Base-by-base conservation (phyloP, 2,329 filamentous ascomycete genomes). In the Ophiostoma quercus region DNA sequence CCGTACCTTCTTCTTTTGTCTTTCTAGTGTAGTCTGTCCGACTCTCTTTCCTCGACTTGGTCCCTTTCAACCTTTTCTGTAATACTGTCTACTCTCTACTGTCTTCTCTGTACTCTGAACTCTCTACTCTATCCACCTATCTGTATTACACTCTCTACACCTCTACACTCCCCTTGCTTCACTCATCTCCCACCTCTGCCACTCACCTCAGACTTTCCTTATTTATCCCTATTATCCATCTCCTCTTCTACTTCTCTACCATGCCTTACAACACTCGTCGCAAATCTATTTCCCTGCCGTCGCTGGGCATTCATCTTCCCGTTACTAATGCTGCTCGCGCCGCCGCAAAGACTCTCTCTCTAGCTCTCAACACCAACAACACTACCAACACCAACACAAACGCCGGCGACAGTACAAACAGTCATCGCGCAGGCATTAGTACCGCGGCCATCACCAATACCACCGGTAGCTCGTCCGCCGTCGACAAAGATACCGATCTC, bases 191-290 rank as follows among this genome's bases (percentile, higher is more conserved):
- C 60, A 19, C 19, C 62, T 37, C 60, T n/a, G 32, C 34, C 62
- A 25, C 34, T 34, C 62, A n/a, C 60, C 32, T 22, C 43, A 47
- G 19, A 47, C 25, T 14, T 62, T 25, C 57, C 22, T 62, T 29
- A 25, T 39, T 25, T 32, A 22, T 16, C 19, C 19, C 32, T 14
- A 22, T 29, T 19, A 11, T 29, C 37, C 3, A 47, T 41, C 39
- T 12, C 57, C 68, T 22, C 67, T 37, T 32, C 51, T 32, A 60
- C 39, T 22, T 51, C 47, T 29, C 39, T 73, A 75, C 75, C 76
- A 97, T 97, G 92, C 91, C 90, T 78, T 97, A 97, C 85, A 97
- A 97, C 81, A 98, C 94, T 75, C 91, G 94, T 81, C 90, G 94
- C 80, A 98, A 98, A 84, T 97, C 93, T 77, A 84, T 99, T 74